These are phyloP conservation scores for Cladosporium sp. DNA, from an alignment of 2,329 filamentous ascomycete species.

Conservation along the genomic window DNA sequence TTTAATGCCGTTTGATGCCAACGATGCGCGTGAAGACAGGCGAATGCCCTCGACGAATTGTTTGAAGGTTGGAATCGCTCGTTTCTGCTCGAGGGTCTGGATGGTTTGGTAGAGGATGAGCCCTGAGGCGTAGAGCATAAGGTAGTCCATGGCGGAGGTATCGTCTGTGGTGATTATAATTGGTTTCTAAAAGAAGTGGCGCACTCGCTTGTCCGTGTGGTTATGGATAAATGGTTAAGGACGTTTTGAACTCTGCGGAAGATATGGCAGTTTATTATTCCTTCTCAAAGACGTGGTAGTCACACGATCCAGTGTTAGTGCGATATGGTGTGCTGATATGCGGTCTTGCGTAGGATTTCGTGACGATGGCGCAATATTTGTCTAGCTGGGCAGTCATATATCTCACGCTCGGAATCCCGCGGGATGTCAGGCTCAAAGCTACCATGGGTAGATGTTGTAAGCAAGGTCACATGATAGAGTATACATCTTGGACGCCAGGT, in stretches of 20 bases:
- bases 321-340: constrained; percentile 9
- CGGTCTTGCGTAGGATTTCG: constrained; percentile 3
- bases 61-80: constrained; percentile 4
- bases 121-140: constrained; percentile 14
- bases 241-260: not conserved
- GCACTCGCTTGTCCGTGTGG: not conserved
- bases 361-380: constrained; percentile 5
- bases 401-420: not conserved
- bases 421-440: not conserved
- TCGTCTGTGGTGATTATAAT: not conserved
- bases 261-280: not conserved
- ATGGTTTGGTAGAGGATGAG: constrained; percentile 10
- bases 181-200: not conserved
- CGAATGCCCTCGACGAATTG: not conserved
- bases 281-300: not conserved
- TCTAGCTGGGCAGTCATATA: not conserved
- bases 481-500: not conserved
- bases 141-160: not conserved
- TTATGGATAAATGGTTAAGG: not conserved
- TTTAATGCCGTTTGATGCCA: constrained; percentile 2
- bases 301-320: not conserved
- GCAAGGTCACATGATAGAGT: not conserved
- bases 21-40: not conserved
- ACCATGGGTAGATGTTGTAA: not conserved
- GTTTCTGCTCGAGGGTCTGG: constrained; percentile 1